phyloP scores from a whole-genome alignment of 1,284 basidiomycete species.

The Pholiota adiposa region DNA sequence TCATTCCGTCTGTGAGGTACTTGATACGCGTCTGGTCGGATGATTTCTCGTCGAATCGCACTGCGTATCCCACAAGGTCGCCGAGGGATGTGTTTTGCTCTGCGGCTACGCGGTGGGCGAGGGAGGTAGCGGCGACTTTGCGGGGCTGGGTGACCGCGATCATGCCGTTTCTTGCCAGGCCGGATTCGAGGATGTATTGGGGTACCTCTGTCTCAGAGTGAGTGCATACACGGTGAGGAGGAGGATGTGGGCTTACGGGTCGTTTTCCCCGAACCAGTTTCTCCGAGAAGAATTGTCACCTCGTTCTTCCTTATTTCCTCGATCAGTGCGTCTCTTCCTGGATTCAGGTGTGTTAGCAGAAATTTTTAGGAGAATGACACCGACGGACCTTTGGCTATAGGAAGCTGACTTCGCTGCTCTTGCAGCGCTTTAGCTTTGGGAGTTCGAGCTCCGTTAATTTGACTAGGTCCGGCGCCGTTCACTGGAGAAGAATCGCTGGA shows the following conservation, averaged over 20 bases:
- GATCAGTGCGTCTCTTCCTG: slow-evolving; percentile 79
- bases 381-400: slow-evolving; percentile 74
- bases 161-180: slow-evolving; percentile 63
- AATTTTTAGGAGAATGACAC: neutral
- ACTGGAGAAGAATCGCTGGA: slow-evolving; percentile 15
- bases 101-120: slow-evolving; percentile 86
- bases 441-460: slow-evolving; percentile 12
- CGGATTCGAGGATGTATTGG: slow-evolving; percentile 84
- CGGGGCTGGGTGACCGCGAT: slow-evolving; percentile 94
- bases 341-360: neutral
- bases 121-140: slow-evolving; percentile 91
- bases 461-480: slow-evolving; percentile 26
- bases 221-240: neutral
- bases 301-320: slow-evolving; percentile 79
- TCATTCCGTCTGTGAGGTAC: slow-evolving; percentile 97
- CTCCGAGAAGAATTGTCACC: slow-evolving; percentile 91
- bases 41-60: slow-evolving; percentile 91
- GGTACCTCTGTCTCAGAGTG: slow-evolving; percentile 72
- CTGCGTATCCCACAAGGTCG: slow-evolving; percentile 87
- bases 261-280: slow-evolving; percentile 98
- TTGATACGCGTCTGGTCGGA: slow-evolving; percentile 81
- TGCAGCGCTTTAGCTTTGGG: slow-evolving; percentile 43
- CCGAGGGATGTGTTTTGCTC: slow-evolving; percentile 82
- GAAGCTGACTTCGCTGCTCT: slow-evolving; percentile 70
- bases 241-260: slow-evolving; percentile 68